phyloP scores from a whole-genome alignment of 2,329 filamentous ascomycete species.

The Colletotrichum lini region DNA sequence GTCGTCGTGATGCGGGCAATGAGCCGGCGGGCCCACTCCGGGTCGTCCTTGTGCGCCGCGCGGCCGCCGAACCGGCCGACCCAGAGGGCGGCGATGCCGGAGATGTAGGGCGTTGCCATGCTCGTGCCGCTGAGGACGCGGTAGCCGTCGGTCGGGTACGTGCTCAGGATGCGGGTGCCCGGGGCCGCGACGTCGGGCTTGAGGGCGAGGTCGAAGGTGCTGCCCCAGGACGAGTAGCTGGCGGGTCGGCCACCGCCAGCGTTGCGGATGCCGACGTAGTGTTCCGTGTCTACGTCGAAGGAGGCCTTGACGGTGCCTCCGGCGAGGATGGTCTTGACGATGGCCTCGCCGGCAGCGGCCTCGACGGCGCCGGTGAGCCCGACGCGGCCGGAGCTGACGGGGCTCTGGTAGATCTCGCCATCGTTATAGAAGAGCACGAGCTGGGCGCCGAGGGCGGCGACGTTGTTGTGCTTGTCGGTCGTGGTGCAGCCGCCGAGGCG shows the following conservation, averaged over 20 bases:
- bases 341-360: constrained; percentile 45
- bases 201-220: constrained; percentile 57
- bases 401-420: constrained; percentile 37
- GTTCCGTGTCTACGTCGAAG: constrained; percentile 47
- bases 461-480: constrained; percentile 47
- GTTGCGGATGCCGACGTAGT: constrained; percentile 44
- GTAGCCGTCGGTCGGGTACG: constrained; percentile 55
- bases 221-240: constrained; percentile 59
- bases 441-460: constrained; percentile 46
- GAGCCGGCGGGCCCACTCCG: constrained; percentile 49
- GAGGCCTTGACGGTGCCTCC: constrained; percentile 48
- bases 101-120: constrained; percentile 63
- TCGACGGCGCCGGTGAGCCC: constrained; percentile 28
- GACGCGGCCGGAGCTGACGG: neutral
- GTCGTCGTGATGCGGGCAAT: constrained; percentile 51
- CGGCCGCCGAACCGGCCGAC: constrained; percentile 51
- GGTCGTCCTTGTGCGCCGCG: constrained; percentile 48
- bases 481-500: constrained; percentile 52
- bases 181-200: constrained; percentile 61
- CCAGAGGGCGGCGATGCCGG: constrained; percentile 57
- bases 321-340: constrained; percentile 46
- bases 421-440: constrained; percentile 51
- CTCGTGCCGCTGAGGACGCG: constrained; percentile 62
- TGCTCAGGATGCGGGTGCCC: constrained; percentile 58
- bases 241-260: constrained; percentile 52